phyloP scores from a whole-genome alignment of 78 protist species.

The Dictyostelium discoideum region dicty_2.7 NC_007091.3:1478501-1479000 shows the following conservation, averaged over 20 bases:
- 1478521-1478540: slow-evolving; percentile 51
- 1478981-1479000: slow-evolving; percentile 94
- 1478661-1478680: slow-evolving; percentile 74
- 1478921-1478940: slow-evolving; percentile 92
- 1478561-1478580: slow-evolving; percentile 69
- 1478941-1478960: slow-evolving; percentile 90
- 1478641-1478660: not conserved
- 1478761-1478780: slow-evolving; percentile 3
- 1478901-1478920: slow-evolving; percentile 98
- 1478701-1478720: slow-evolving; percentile 74
- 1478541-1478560: slow-evolving; percentile 78
- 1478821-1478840: slow-evolving; percentile 95
- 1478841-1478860: slow-evolving; percentile 90
- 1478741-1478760: slow-evolving; percentile 45
- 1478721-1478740: slow-evolving; percentile 69
- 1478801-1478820: slow-evolving; percentile 82
- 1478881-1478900: slow-evolving; percentile 84
- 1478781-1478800: slow-evolving; percentile 41
- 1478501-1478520: not conserved
- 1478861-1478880: slow-evolving; percentile 82
- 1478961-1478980: slow-evolving; percentile 90
- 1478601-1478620: slow-evolving; percentile 74
- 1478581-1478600: slow-evolving; percentile 76
- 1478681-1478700: not conserved
- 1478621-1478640: slow-evolving; percentile 29